Conservation (phyloP, 345 rosid genomes). For the Anacardium occidentale region DNA sequence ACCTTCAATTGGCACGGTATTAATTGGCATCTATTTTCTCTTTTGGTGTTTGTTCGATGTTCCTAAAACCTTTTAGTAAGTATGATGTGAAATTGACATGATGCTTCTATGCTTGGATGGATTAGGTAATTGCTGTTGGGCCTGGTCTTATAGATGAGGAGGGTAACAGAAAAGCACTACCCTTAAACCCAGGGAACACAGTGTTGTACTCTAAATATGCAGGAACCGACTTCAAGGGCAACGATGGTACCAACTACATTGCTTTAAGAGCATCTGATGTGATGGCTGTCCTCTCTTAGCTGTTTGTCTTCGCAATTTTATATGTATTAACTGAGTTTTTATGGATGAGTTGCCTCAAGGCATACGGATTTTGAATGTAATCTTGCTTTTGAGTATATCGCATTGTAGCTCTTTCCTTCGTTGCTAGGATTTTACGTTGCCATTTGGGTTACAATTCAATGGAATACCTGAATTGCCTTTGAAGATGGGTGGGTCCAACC, state of each 20-base stretch:
- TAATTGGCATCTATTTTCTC: background rate
- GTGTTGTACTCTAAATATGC: slow-evolving; percentile 91
- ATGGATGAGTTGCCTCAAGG: slow-evolving; percentile 22
- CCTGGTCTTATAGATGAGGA: slow-evolving; percentile 84
- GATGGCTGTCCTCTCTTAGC: slow-evolving; percentile 89
- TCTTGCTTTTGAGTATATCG: slow-evolving; percentile 5
- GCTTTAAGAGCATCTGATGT: slow-evolving; percentile 83
- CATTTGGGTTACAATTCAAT: background rate
- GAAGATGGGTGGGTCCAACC: too few species aligned
- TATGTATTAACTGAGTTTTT: slow-evolving; percentile 27
- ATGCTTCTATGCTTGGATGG: background rate
- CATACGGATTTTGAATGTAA: slow-evolving; percentile 26
- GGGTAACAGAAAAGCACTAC: slow-evolving; percentile 53
- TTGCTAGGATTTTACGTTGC: background rate
- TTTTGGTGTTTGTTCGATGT: too few species aligned
- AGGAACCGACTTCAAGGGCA: slow-evolving; percentile 83
- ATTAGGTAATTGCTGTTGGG: slow-evolving; percentile 82
- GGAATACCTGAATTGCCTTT: too few species aligned
- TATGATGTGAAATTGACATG: background rate
- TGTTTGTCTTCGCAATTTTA: background rate
- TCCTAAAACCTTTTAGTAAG: background rate
- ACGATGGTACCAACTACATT: slow-evolving; percentile 74
- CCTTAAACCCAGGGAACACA: slow-evolving; percentile 61
- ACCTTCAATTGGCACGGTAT: slow-evolving; percentile 85
- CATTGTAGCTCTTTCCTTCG: background rate